A percentile compares a stretch with the other conserved stretches of the same genome.
Conservation (phyloP, 169 alveolate species). For the Plasmodium billcollinsi region DNA sequence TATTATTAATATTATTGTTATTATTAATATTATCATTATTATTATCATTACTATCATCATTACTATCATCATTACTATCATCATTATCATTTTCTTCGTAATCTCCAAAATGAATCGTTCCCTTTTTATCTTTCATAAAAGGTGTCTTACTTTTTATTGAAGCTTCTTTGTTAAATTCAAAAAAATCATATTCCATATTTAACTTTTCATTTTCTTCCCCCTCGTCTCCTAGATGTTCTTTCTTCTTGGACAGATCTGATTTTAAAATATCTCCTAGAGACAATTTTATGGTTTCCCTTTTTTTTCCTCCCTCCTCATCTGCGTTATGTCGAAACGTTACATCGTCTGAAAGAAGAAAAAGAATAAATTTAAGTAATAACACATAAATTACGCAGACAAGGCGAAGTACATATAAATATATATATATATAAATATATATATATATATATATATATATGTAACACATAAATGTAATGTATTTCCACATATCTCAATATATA, state of each 20-base stretch:
- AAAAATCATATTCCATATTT: slow-evolving; percentile 56
- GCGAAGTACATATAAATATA: not conserved
- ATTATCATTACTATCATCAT: not conserved
- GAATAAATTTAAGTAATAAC: not conserved
- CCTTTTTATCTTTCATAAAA: not conserved
- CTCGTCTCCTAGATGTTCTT: not conserved
- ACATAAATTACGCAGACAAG: no score
- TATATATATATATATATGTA: slow-evolving; percentile 5
- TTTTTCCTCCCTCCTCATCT: not conserved
- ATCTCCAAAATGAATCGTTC: not conserved
- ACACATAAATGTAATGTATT: not conserved
- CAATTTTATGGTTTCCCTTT: slow-evolving; percentile 4
- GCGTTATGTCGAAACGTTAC: slow-evolving; percentile 11
- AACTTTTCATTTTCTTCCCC: slow-evolving; percentile 34
- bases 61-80: not conserved
- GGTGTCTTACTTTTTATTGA: not conserved
- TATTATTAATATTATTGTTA: no score
- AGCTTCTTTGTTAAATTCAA: slow-evolving; percentile 40
- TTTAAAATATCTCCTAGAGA: slow-evolving; percentile 32
- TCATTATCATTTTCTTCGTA: not conserved
- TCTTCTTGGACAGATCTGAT: slow-evolving; percentile 31
- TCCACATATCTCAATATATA: not conserved
- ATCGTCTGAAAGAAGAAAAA: slow-evolving; percentile 17
- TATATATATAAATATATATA: slow-evolving; percentile 8
- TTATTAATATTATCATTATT: no score